Conservation (phyloP, 2,329 filamentous ascomycete genomes). For the Fusarium brachygibbosum region DNA sequence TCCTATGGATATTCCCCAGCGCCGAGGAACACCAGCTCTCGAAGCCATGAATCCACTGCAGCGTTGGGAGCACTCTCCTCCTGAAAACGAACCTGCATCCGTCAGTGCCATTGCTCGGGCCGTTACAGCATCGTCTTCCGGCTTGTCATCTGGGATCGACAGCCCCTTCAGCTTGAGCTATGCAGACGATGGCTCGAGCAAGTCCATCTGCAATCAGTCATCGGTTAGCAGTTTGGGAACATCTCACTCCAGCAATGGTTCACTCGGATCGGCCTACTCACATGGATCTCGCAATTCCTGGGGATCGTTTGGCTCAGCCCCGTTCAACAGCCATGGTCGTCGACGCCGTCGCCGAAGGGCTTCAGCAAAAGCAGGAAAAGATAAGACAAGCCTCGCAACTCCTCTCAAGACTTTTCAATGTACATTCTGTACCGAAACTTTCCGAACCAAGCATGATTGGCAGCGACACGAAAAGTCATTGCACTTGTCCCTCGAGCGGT, state of each 20-base stretch:
- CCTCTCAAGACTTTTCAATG: slow-evolving; percentile 73
- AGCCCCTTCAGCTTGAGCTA: slow-evolving; percentile 70
- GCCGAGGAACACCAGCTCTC: slow-evolving; percentile 67
- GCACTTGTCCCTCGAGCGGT: slow-evolving; percentile 74
- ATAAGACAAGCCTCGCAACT: slow-evolving; percentile 54
- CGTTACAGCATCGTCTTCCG: slow-evolving; percentile 66
- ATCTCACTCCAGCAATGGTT: slow-evolving; percentile 70
- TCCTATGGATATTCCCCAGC: slow-evolving; percentile 80
- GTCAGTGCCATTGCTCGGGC: slow-evolving; percentile 71
- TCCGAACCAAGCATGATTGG: slow-evolving; percentile 78
- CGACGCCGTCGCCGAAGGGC: slow-evolving; percentile 64
- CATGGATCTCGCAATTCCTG: slow-evolving; percentile 70
- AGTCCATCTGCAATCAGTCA: slow-evolving; percentile 70
- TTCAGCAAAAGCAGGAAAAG: slow-evolving; percentile 55
- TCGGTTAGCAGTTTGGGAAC: slow-evolving; percentile 72
- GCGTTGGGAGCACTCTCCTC: slow-evolving; percentile 71
- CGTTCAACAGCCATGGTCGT: slow-evolving; percentile 60
- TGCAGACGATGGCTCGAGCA: slow-evolving; percentile 72
- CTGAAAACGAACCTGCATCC: slow-evolving; percentile 71
- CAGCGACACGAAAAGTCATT: slow-evolving; percentile 78
- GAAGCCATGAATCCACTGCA: slow-evolving; percentile 70
- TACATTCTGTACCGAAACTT: slow-evolving; percentile 77
- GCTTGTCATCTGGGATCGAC: slow-evolving; percentile 66
- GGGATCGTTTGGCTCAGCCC: slow-evolving; percentile 63
- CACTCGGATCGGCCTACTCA: slow-evolving; percentile 71